A percentile compares a stretch with the other conserved stretches of the same genome.
These are phyloP conservation scores for Litsea cubeba DNA, from an alignment of 164 flowering plant species.

Conservation along the genomic window DNA sequence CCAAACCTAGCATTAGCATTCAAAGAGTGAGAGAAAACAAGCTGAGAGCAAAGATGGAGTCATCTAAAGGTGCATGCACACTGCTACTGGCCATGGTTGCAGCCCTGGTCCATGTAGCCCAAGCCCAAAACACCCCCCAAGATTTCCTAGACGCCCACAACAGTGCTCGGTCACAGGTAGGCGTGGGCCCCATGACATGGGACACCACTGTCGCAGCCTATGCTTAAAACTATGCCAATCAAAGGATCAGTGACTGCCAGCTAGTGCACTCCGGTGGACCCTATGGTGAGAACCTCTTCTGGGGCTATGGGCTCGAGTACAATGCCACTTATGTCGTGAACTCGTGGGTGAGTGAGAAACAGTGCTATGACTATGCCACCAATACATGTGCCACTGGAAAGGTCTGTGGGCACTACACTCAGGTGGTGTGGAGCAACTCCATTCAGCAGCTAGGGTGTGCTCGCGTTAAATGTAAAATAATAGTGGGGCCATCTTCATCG, in stretches of 20 bases:
- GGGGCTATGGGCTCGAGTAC: slow-evolving; percentile 6
- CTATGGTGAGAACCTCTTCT: slow-evolving; percentile 28
- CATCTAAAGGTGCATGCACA: background rate
- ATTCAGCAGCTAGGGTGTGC: slow-evolving; percentile 34
- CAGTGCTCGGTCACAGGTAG: slow-evolving; percentile 20
- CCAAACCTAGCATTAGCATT: background rate
- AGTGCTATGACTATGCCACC: slow-evolving; percentile 11
- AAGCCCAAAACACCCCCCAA: slow-evolving; percentile 33
- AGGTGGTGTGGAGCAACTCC: slow-evolving; percentile 34
- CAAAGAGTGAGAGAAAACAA: background rate
- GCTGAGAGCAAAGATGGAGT: background rate
- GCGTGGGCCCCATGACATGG: slow-evolving; percentile 17
- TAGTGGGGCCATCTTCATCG: slow-evolving; percentile 21
- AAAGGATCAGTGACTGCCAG: slow-evolving; percentile 12
- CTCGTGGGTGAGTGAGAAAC: slow-evolving; percentile 20
- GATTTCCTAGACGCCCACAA: slow-evolving; percentile 39
- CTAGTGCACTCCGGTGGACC: slow-evolving; percentile 12
- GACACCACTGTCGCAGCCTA: slow-evolving; percentile 17
- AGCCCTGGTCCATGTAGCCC: slow-evolving; percentile 3
- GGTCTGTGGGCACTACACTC: slow-evolving; percentile 45
- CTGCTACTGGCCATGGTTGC: background rate
- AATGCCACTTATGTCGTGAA: slow-evolving; percentile 12
- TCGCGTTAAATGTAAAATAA: slow-evolving; percentile 26
- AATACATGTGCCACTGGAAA: slow-evolving; percentile 17
- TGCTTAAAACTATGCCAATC: slow-evolving; percentile 21